phyloP scores from a whole-genome alignment of 1,139 yeast species.

The Zygoascus sp. region DNA sequence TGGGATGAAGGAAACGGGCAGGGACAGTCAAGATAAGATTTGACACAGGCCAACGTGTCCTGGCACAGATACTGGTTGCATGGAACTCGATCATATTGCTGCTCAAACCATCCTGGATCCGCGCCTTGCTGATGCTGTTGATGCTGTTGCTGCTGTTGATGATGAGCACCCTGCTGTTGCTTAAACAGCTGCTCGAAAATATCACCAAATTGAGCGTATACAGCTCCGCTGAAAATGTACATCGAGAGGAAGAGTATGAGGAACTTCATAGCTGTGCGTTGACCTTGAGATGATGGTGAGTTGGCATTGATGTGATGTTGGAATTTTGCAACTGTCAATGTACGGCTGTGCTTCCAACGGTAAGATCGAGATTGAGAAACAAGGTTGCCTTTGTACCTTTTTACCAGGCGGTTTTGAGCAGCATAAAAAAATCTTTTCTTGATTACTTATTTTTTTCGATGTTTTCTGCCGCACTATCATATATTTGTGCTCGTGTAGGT shows the following conservation, averaged over 20 bases:
- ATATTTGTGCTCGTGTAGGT: too few relatives aligned
- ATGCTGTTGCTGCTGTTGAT: constrained; percentile 20
- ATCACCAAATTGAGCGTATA: constrained; percentile 30
- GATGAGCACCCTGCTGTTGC: constrained; percentile 26
- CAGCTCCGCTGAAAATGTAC: constrained; percentile 8
- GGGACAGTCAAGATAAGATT: constrained; percentile 68
- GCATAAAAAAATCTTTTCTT: too few relatives aligned
- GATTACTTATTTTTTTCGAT: too few relatives aligned
- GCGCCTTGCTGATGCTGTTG: constrained; percentile 20
- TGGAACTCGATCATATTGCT: constrained; percentile 30
- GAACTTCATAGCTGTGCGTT: background rate
- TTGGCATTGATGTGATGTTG: background rate
- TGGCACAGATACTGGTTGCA: constrained; percentile 77
- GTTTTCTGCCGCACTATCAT: too few relatives aligned
- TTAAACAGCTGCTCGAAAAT: constrained; percentile 37
- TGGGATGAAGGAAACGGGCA: constrained; percentile 88
- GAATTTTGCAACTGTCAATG: background rate
- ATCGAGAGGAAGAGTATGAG: background rate
- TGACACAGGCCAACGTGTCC: constrained; percentile 76
- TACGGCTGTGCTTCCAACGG: constrained; percentile 1
- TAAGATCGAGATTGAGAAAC: too few relatives aligned
- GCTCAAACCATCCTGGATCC: constrained; percentile 33
- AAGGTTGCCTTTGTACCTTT: too few relatives aligned
- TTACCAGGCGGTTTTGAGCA: too few relatives aligned
- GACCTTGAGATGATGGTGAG: background rate